Evolutionary conservation across 148 eudicot genomes (phyloP).

Genomic region (Vaccinium corymbosum): DNA sequence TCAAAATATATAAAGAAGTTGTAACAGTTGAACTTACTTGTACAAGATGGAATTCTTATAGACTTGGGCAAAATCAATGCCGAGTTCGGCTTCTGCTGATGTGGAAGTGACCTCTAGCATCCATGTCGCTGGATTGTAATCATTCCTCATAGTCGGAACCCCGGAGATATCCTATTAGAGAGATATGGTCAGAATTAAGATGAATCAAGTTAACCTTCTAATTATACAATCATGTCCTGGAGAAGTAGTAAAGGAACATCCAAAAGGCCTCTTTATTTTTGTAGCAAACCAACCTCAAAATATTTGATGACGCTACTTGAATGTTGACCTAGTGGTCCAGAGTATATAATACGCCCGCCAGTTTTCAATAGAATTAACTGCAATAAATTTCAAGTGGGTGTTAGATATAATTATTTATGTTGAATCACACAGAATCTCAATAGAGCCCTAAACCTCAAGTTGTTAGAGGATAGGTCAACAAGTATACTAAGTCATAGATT

Average conservation of each 20-base stretch:
- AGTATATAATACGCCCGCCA: constrained; percentile 68
- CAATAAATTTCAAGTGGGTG: constrained; percentile 13
- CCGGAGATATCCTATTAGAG: constrained; percentile 51
- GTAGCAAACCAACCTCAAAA: background rate
- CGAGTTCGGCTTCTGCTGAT: constrained; percentile 60
- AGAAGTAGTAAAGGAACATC: background rate
- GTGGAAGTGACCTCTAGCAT: constrained; percentile 45
- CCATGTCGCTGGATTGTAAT: constrained; percentile 48
- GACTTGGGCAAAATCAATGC: constrained; percentile 55
- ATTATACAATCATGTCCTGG: background rate
- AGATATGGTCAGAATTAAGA: too few relatives aligned
- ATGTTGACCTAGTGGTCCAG: constrained; percentile 39
- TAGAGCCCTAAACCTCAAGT: background rate
- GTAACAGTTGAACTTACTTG: constrained; percentile 39
- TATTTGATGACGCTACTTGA: too few relatives aligned
- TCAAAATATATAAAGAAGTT: background rate
- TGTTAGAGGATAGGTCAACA: background rate
- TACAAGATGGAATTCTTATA: constrained; percentile 44
- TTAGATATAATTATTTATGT: background rate
- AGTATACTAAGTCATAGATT: background rate
- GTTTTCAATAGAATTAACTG: constrained; percentile 71
- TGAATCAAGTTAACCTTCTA: too few relatives aligned
- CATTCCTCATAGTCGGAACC: constrained; percentile 57
- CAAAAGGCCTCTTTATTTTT: background rate
- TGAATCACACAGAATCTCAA: background rate